A percentile compares a stretch with the other conserved stretches of the same genome.
phyloP scores from a whole-genome alignment of 495 filamentous ascomycete genomes.

The Thozetella sp. region DNA sequence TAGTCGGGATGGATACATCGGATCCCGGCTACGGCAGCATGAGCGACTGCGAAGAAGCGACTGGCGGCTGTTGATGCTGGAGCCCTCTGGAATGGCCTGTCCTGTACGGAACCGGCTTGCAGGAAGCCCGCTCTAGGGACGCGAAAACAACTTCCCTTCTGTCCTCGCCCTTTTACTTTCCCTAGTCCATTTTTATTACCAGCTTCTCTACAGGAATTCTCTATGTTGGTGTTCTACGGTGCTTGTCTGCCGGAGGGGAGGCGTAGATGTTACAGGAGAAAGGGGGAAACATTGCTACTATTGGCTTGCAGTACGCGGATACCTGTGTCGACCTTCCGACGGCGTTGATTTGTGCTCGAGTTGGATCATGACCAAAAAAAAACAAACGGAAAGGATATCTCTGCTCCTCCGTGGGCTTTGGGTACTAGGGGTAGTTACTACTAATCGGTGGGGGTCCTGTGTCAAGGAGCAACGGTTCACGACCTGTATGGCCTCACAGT shows the following conservation, averaged over 20 bases:
- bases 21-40: slow-evolving; percentile 58
- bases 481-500: background rate
- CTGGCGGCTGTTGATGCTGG: slow-evolving; percentile 17
- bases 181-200: background rate
- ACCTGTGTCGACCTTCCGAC: background rate
- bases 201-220: background rate
- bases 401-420: background rate
- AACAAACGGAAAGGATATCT: slow-evolving; percentile 1
- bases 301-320: background rate
- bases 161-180: background rate
- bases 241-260: background rate
- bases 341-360: background rate
- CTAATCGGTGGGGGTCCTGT: background rate
- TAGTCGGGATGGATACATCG: slow-evolving; percentile 49
- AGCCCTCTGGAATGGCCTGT: background rate
- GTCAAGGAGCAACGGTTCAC: background rate
- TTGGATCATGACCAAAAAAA: background rate
- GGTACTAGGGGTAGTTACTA: background rate
- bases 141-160: background rate
- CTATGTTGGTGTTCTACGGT: background rate
- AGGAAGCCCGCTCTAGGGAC: too few species aligned
- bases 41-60: slow-evolving; percentile 27
- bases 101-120: background rate
- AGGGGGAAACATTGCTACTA: background rate
- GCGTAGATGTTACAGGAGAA: background rate